phyloP scores from a whole-genome alignment of 805 yeast genomes.

The Suhomyces sp. region DNA sequence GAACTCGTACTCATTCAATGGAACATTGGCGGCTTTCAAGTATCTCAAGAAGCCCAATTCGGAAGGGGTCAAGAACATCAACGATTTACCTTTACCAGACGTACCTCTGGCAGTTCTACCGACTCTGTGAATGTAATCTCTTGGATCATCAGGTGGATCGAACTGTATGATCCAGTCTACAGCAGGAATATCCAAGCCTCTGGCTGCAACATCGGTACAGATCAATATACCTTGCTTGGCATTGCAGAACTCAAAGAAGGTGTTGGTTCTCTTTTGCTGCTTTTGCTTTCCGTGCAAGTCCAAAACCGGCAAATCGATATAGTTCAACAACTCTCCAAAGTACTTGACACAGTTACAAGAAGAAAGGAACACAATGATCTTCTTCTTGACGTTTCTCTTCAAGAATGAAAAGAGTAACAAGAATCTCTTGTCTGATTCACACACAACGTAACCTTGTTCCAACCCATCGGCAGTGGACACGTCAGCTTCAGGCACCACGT shows the following conservation, averaged over 20 bases:
- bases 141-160: slow-evolving; percentile 99
- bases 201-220: slow-evolving; percentile 98
- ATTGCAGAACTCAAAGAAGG: slow-evolving; percentile 96
- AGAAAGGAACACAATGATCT: slow-evolving; percentile 89
- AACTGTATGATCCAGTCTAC: slow-evolving; percentile 99
- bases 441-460: slow-evolving; percentile 97
- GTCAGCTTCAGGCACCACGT: slow-evolving; percentile 81
- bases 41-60: slow-evolving; percentile 94
- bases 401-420: slow-evolving; percentile 85
- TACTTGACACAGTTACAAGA: slow-evolving; percentile 97
- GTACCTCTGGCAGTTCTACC: slow-evolving; percentile 98
- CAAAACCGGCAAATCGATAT: slow-evolving; percentile 93
- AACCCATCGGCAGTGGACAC: slow-evolving; percentile 93
- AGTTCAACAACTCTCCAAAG: slow-evolving; percentile 90
- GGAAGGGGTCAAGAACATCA: slow-evolving; percentile 91
- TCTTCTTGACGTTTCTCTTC: slow-evolving; percentile 88
- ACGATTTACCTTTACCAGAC: slow-evolving; percentile 83
- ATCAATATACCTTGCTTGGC: slow-evolving; percentile 91
- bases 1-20: slow-evolving; percentile 95
- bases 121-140: slow-evolving; percentile 97
- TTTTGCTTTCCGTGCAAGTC: slow-evolving; percentile 98
- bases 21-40: slow-evolving; percentile 94
- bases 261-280: slow-evolving; percentile 97
- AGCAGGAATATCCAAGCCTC: slow-evolving; percentile 97
- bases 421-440: slow-evolving; percentile 94